Evolutionary conservation across 164 flowering plant genomes (phyloP).

Genomic region (Protea cynaroides): DNA sequence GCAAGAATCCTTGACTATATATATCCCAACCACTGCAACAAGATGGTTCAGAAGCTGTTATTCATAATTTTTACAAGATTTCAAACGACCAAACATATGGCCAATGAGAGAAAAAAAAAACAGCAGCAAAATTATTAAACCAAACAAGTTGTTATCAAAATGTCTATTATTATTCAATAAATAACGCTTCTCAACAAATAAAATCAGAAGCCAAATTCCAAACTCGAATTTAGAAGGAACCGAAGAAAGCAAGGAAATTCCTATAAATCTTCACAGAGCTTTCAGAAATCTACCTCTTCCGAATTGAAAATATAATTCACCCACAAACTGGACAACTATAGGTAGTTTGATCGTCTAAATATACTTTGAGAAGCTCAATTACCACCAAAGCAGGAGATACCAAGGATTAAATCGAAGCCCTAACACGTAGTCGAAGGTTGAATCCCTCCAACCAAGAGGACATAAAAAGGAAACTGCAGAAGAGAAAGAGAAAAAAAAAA

Average conservation of each 20-base stretch:
- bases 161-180: not conserved
- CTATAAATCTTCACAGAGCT: not conserved
- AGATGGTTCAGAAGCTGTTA: not conserved
- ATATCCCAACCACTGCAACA: not conserved
- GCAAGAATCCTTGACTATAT: not conserved
- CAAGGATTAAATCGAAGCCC: too few species aligned
- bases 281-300: too few species aligned
- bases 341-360: too few species aligned
- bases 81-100: not conserved
- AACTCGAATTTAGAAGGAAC: not conserved
- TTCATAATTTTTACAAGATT: not conserved
- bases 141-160: not conserved
- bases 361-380: too few species aligned
- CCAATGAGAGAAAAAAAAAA: not conserved
- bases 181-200: not conserved
- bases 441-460: too few species aligned
- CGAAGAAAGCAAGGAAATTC: not conserved
- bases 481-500: too few species aligned
- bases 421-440: too few species aligned
- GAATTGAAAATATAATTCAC: too few species aligned
- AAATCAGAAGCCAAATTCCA: not conserved
- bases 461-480: too few species aligned
- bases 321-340: too few species aligned
- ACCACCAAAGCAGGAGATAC: too few species aligned
- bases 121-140: not conserved